These are phyloP conservation scores for Penicillium sp. DNA, from an alignment of 2,329 filamentous ascomycete genomes.

Conservation along the genomic window DNA sequence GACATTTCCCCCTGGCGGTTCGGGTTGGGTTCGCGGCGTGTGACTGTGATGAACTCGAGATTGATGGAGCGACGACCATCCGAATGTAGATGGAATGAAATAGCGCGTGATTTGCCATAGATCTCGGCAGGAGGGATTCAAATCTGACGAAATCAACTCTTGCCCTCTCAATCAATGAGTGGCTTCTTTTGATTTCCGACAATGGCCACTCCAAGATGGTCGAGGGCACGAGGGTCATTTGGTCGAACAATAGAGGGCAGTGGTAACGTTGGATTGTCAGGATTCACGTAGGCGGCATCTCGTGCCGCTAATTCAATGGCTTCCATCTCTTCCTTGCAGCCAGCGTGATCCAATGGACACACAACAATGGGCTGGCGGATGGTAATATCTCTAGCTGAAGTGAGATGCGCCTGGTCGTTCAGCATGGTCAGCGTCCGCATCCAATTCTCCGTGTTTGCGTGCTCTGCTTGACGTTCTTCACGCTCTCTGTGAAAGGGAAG, in stretches of 20 bases:
- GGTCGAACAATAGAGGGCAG: slow-evolving; percentile 74
- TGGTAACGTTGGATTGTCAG: slow-evolving; percentile 88
- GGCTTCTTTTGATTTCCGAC: slow-evolving; percentile 58
- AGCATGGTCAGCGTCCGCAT: slow-evolving; percentile 6
- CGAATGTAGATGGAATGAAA: too few species aligned
- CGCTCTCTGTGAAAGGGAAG: not conserved
- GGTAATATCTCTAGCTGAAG: slow-evolving; percentile 78
- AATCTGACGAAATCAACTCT: too few species aligned
- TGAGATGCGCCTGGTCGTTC: slow-evolving; percentile 67
- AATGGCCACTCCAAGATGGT: slow-evolving; percentile 56
- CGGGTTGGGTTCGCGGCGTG: too few species aligned
- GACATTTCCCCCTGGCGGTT: too few species aligned
- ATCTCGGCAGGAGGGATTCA: too few species aligned
- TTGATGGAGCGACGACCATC: too few species aligned
- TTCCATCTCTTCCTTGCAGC: slow-evolving; percentile 97
- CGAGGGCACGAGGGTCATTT: slow-evolving; percentile 61
- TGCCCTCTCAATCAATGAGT: slow-evolving; percentile 54
- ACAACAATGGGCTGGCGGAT: slow-evolving; percentile 92
- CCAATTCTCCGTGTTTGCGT: not conserved
- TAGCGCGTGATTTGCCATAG: too few species aligned
- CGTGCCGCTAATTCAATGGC: slow-evolving; percentile 94
- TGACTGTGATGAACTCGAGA: too few species aligned
- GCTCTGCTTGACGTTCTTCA: too few species aligned
- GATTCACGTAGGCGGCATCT: slow-evolving; percentile 81
- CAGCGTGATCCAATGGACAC: slow-evolving; percentile 88